These are phyloP conservation scores for Dactylellina parvicollis DNA, from an alignment of 2,329 filamentous ascomycete species.

Conservation along the genomic window DNA sequence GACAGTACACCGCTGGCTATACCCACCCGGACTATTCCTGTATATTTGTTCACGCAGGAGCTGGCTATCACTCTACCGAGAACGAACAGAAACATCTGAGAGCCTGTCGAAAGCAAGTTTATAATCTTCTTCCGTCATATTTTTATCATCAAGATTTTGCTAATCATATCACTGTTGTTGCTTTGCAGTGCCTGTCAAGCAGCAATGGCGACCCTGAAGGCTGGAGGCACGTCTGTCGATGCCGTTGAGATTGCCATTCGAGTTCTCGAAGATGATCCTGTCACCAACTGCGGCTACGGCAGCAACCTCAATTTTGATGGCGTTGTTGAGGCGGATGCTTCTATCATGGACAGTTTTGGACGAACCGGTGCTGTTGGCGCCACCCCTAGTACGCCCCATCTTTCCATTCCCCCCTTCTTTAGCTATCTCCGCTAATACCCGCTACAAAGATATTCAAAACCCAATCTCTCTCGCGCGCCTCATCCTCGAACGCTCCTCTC, in stretches of 20 bases:
- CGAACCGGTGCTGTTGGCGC: slow-evolving; percentile 93
- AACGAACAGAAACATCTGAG: slow-evolving; percentile 86
- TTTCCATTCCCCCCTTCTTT: not conserved
- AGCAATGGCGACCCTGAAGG: slow-evolving; percentile 79
- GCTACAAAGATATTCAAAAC: slow-evolving; percentile 80
- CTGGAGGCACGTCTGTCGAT: slow-evolving; percentile 82
- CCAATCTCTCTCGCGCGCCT: slow-evolving; percentile 86
- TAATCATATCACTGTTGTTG: no score
- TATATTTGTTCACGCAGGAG: slow-evolving; percentile 95
- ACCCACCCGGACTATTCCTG: slow-evolving; percentile 63
- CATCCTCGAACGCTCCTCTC: slow-evolving; percentile 79
- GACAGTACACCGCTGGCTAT: slow-evolving; percentile 26
- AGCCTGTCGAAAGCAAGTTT: slow-evolving; percentile 86
- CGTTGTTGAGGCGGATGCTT: slow-evolving; percentile 92
- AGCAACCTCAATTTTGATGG: slow-evolving; percentile 94
- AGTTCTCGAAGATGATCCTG: slow-evolving; percentile 88
- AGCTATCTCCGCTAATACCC: slow-evolving; percentile 38
- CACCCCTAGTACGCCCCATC: slow-evolving; percentile 75
- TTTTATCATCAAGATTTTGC: not conserved
- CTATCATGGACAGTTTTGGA: slow-evolving; percentile 88
- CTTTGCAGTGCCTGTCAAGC: slow-evolving; percentile 79
- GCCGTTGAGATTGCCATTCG: slow-evolving; percentile 90
- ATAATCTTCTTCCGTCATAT: not conserved
- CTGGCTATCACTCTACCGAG: slow-evolving; percentile 87
- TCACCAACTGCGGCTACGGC: slow-evolving; percentile 95